phyloP scores from a whole-genome alignment of 2,329 filamentous ascomycete genomes.

The Mycosphaerella arachidis region DNA sequence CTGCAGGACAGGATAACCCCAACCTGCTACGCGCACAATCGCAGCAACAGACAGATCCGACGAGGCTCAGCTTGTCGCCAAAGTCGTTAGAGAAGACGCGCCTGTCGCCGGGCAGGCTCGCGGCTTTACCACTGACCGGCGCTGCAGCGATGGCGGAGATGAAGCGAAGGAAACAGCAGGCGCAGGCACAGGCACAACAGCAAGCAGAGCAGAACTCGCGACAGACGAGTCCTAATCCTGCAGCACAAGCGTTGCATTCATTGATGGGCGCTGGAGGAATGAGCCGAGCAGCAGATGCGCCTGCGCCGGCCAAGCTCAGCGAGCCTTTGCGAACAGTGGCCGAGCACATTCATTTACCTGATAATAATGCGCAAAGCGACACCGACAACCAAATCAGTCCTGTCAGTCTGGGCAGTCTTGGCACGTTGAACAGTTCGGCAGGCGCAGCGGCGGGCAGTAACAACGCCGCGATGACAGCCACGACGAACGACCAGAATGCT shows the following conservation, averaged over 20 bases:
- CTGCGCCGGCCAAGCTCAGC: slow-evolving; percentile 42
- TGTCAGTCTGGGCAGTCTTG: slow-evolving; percentile 52
- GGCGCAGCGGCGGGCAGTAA: slow-evolving; percentile 23
- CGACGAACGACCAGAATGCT: slow-evolving; percentile 49
- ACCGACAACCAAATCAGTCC: slow-evolving; percentile 48
- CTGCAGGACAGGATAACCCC: slow-evolving; percentile 19
- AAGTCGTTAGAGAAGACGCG: slow-evolving; percentile 37
- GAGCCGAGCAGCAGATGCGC: slow-evolving; percentile 43
- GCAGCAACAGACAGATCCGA: slow-evolving; percentile 16
- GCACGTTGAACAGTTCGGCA: slow-evolving; percentile 46
- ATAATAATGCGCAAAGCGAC: slow-evolving; percentile 38
- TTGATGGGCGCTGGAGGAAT: slow-evolving; percentile 42
- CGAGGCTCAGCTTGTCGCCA: slow-evolving; percentile 33
- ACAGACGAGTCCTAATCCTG: slow-evolving; percentile 48
- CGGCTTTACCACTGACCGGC: slow-evolving; percentile 38
- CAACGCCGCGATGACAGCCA: slow-evolving; percentile 39
- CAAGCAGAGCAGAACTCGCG: slow-evolving; percentile 33
- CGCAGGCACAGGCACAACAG: slow-evolving; percentile 30
- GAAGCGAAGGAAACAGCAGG: slow-evolving; percentile 40
- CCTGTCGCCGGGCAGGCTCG: slow-evolving; percentile 33
- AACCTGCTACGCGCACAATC: slow-evolving; percentile 24
- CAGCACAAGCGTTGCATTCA: slow-evolving; percentile 40
- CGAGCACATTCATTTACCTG: slow-evolving; percentile 48
- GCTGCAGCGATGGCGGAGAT: slow-evolving; percentile 47
- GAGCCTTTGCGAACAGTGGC: slow-evolving; percentile 46